These are phyloP conservation scores for Hymenoscyphus repandus DNA, from an alignment of 2,329 filamentous ascomycete species.

Conservation along the genomic window DNA sequence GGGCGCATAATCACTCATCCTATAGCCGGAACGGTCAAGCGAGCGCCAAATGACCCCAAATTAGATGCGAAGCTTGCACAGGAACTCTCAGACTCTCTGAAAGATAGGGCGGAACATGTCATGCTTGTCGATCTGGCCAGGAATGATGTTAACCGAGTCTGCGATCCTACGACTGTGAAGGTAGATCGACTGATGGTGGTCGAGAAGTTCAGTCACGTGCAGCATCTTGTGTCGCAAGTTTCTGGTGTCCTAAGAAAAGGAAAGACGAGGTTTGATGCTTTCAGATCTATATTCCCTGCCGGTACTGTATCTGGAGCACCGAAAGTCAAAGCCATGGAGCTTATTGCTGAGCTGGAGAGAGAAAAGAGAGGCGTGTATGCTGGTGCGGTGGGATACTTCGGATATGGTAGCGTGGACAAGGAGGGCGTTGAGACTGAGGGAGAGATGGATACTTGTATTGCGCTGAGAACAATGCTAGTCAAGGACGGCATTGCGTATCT, in stretches of 20 bases:
- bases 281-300: slow-evolving; percentile 93
- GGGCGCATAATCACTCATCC: slow-evolving; percentile 92
- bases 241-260: slow-evolving; percentile 79
- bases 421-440: slow-evolving; percentile 64
- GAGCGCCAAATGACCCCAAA: slow-evolving; percentile 71
- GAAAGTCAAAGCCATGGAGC: slow-evolving; percentile 94
- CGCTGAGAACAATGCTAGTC: slow-evolving; percentile 78
- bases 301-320: slow-evolving; percentile 94
- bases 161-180: slow-evolving; percentile 80
- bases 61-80: slow-evolving; percentile 77
- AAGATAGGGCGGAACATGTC: slow-evolving; percentile 91
- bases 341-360: slow-evolving; percentile 88
- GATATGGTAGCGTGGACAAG: slow-evolving; percentile 67
- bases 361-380: slow-evolving; percentile 96
- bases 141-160: slow-evolving; percentile 95
- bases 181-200: slow-evolving; percentile 95
- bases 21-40: slow-evolving; percentile 91
- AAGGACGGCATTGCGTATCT: slow-evolving; percentile 90
- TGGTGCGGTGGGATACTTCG: slow-evolving; percentile 94
- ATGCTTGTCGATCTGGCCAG: slow-evolving; percentile 96
- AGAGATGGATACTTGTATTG: slow-evolving; percentile 83
- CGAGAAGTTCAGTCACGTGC: slow-evolving; percentile 92
- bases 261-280: slow-evolving; percentile 90
- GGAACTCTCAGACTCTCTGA: slow-evolving; percentile 72
- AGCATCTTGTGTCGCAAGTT: slow-evolving; percentile 94